Conservation (phyloP, 257 asterid genomes). For the Solanum tarijense region DNA sequence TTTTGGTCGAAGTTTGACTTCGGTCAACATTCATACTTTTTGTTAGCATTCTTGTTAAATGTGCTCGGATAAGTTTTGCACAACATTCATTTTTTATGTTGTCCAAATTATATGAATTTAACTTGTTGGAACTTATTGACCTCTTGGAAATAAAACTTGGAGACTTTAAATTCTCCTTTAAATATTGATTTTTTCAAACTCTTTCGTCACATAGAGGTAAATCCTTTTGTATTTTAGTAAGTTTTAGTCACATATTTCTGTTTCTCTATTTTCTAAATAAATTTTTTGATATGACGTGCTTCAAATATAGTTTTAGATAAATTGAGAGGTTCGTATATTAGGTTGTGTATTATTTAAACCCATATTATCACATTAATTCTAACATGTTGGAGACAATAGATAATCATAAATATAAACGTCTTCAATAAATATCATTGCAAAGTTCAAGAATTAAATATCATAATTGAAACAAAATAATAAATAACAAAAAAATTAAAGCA, state of each 20-base stretch:
- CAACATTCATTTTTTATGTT: background rate
- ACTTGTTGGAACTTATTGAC: no score
- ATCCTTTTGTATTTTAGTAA: background rate
- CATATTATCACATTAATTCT: no score
- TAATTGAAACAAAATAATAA: background rate
- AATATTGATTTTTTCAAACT: no score
- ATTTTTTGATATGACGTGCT: background rate
- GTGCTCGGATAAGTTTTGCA: no score
- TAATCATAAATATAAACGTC: background rate
- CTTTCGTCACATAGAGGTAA: no score
- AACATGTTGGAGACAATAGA: conserved; percentile 11
- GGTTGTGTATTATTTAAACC: no score
- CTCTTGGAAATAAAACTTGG: background rate
- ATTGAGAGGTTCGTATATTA: no score
- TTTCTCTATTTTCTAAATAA: background rate
- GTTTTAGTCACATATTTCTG: background rate
- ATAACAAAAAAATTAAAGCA: background rate
- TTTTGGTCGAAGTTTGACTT: no score
- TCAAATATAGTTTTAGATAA: background rate
- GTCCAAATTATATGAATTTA: background rate
- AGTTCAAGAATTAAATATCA: background rate
- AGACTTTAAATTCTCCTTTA: background rate
- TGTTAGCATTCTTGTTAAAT: no score
- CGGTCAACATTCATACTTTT: no score
- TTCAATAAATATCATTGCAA: background rate